Percentiles rank a stretch among this genome's conserved stretches.
phyloP scores from a whole-genome alignment of 202 grass and related monocot species.

The Saccharum hybrid region DNA sequence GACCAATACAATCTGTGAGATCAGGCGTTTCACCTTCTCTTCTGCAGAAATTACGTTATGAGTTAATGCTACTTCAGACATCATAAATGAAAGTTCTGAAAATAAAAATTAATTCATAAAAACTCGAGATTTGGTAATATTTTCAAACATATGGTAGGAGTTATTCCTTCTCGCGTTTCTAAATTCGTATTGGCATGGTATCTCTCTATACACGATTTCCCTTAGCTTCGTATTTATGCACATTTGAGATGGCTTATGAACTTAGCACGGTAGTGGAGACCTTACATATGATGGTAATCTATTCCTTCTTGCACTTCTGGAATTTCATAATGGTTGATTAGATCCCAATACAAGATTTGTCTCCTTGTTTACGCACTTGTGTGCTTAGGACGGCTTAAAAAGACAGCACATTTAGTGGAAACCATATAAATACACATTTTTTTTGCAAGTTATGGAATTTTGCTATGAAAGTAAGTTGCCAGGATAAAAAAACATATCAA shows the following conservation, averaged over 20 bases:
- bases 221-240: too few relatives aligned
- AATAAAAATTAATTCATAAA: conserved; percentile 13
- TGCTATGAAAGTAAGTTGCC: too few relatives aligned
- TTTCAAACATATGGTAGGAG: not conserved
- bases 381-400: too few relatives aligned
- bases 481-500: too few relatives aligned
- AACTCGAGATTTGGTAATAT: not conserved
- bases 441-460: too few relatives aligned
- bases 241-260: not conserved
- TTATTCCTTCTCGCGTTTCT: not conserved
- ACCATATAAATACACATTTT: too few relatives aligned
- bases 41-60: conserved; percentile 32
- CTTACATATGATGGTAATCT: not conserved
- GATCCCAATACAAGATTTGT: too few relatives aligned
- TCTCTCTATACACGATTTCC: too few relatives aligned
- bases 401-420: too few relatives aligned
- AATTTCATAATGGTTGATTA: too few relatives aligned
- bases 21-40: conserved; percentile 39
- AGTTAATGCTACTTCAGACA: not conserved
- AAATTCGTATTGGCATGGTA: not conserved
- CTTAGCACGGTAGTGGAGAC: not conserved
- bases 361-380: too few relatives aligned
- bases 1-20: conserved; percentile 39
- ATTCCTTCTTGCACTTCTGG: not conserved
- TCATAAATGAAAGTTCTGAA: not conserved